Conservation (phyloP, 169 alveolate genomes). For the Eimeria tenella region DNA sequence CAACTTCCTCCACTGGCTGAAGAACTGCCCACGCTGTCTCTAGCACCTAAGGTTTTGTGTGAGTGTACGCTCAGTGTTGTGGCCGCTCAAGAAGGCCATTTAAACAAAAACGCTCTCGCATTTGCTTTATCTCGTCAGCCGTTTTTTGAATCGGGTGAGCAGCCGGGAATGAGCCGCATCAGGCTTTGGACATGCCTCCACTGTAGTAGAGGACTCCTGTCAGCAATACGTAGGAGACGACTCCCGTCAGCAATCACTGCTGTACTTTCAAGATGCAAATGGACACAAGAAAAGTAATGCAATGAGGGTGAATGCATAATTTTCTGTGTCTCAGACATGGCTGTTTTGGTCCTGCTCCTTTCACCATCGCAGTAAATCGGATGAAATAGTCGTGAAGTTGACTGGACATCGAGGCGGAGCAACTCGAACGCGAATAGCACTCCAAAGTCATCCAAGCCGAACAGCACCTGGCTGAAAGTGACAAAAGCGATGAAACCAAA, state of each 20-base stretch:
- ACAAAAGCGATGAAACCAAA: too few relatives aligned
- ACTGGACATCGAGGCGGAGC: not conserved
- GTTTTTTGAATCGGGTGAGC: conserved; percentile 25
- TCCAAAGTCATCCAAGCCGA: too few relatives aligned
- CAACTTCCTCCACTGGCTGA: not conserved
- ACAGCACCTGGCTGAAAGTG: too few relatives aligned
- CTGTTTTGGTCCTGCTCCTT: conserved; percentile 55
- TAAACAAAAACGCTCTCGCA: not conserved
- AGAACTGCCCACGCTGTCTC: not conserved
- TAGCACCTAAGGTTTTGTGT: not conserved
- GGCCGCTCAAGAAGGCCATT: conserved; percentile 23
- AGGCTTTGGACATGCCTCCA: not conserved
- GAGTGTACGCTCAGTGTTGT: conserved; percentile 19
- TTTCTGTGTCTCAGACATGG: not conserved
- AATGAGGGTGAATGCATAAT: not conserved
- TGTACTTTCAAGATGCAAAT: too few relatives aligned
- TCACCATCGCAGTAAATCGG: not conserved
- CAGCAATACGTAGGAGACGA: not conserved
- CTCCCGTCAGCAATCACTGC: too few relatives aligned
- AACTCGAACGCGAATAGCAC: too few relatives aligned
- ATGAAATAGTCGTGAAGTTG: not conserved
- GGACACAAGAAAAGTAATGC: not conserved
- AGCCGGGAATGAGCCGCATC: not conserved
- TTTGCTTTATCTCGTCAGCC: conserved; percentile 21
- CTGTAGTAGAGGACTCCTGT: not conserved